These are phyloP conservation scores for Globisporangium radiosum DNA, from an alignment of 352 stramenopile species.

Conservation along the genomic window DNA sequence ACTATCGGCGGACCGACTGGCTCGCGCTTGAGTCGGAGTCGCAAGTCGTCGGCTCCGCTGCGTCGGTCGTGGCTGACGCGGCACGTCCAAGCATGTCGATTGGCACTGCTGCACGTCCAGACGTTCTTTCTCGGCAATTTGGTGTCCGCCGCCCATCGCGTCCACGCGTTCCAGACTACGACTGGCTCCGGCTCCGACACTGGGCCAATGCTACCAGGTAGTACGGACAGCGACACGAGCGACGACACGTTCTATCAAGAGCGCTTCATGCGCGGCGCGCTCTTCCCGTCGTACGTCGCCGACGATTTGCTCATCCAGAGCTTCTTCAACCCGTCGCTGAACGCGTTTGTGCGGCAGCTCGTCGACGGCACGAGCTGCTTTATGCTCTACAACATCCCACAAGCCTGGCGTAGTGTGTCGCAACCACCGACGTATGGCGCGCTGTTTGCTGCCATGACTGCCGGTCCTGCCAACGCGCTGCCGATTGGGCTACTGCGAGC, in stretches of 20 bases:
- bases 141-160: constrained; percentile 26
- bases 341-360: constrained; percentile 77
- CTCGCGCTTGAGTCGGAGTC: constrained; percentile 1
- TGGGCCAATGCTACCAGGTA: too few species aligned
- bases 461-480: constrained; percentile 56
- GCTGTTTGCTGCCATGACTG: constrained; percentile 76
- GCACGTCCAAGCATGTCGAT: constrained; percentile 13
- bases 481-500: constrained; percentile 71
- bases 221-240: constrained; percentile 22
- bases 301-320: constrained; percentile 83
- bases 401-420: constrained; percentile 31
- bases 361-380: constrained; percentile 83
- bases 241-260: constrained; percentile 83
- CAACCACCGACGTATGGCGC: constrained; percentile 48
- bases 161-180: constrained; percentile 4
- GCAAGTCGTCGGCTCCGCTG: constrained; percentile 22
- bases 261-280: constrained; percentile 72
- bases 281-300: constrained; percentile 76
- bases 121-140: constrained; percentile 69
- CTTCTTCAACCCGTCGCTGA: constrained; percentile 85
- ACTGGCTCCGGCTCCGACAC: too few species aligned
- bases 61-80: constrained; percentile 38
- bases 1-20: too few species aligned
- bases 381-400: constrained; percentile 72
- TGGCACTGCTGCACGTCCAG: constrained; percentile 9